Conservation (phyloP, 345 rosid species). For the Raphanus raphanistrum region DNA sequence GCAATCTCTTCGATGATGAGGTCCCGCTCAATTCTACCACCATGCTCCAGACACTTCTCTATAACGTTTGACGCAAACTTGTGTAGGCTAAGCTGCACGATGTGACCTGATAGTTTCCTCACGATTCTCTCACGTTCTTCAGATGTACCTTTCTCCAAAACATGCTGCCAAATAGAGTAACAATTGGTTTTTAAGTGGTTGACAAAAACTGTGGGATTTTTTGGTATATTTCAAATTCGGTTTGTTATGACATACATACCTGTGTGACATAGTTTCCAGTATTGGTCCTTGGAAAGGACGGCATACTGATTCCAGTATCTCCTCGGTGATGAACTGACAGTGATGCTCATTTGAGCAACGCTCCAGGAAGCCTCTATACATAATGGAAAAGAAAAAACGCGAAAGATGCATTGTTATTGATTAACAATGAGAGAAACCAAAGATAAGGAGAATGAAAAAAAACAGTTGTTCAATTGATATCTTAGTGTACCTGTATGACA, state of each 20-base stretch:
- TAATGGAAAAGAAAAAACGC: slow-evolving; percentile 18
- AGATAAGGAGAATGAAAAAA: slow-evolving; percentile 6
- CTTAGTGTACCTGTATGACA: slow-evolving; percentile 62
- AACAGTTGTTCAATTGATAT: not conserved
- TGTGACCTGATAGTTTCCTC: slow-evolving; percentile 54
- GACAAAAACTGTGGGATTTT: not conserved
- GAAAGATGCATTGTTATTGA: not conserved
- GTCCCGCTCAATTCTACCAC: slow-evolving; percentile 53
- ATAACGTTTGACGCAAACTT: slow-evolving; percentile 74
- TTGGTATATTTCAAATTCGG: not conserved
- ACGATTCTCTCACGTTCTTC: slow-evolving; percentile 55
- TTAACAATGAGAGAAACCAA: slow-evolving; percentile 14
- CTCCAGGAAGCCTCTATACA: slow-evolving; percentile 62
- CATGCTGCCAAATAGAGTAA: slow-evolving; percentile 51
- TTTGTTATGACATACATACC: slow-evolving; percentile 49
- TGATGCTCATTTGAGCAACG: slow-evolving; percentile 57
- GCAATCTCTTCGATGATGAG: slow-evolving; percentile 59
- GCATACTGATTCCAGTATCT: slow-evolving; percentile 59
- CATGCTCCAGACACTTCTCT: slow-evolving; percentile 66
- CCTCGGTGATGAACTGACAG: slow-evolving; percentile 57
- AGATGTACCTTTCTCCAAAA: slow-evolving; percentile 59
- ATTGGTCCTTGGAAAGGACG: slow-evolving; percentile 68
- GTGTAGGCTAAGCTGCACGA: slow-evolving; percentile 65
- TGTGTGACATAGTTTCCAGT: slow-evolving; percentile 78
- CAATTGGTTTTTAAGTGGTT: not conserved